phyloP scores from a whole-genome alignment of 441 rosid genomes.

The Erodium moschatum region DNA sequence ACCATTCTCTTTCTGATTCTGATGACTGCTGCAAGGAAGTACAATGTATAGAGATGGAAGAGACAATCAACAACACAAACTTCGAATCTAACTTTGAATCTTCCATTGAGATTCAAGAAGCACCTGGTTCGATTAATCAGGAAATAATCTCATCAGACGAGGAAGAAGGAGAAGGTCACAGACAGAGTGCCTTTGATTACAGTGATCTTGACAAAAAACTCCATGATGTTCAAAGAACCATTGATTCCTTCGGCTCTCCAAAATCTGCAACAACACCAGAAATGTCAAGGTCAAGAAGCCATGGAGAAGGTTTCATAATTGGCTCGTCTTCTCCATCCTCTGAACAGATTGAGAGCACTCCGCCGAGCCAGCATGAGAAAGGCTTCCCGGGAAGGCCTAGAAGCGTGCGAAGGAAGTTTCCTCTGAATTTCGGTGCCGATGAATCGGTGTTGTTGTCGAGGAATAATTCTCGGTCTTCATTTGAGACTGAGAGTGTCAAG shows the following conservation, averaged over 20 bases:
- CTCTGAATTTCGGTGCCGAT: constrained; percentile 28
- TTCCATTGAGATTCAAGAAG: constrained; percentile 27
- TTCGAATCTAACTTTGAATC: constrained; percentile 20
- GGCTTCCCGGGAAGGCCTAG: constrained; percentile 34
- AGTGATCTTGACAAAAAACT: not conserved
- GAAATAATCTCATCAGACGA: constrained; percentile 20
- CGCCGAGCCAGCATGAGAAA: constrained; percentile 35
- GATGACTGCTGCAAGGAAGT: constrained; percentile 46
- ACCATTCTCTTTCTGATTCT: not conserved
- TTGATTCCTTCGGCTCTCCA: constrained; percentile 14
- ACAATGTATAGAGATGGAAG: constrained; percentile 44
- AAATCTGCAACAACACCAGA: constrained; percentile 30
- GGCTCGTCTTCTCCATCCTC: constrained; percentile 20
- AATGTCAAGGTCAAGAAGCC: constrained; percentile 22
- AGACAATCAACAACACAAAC: constrained; percentile 22
- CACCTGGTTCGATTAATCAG: constrained; percentile 23
- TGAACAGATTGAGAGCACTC: constrained; percentile 25
- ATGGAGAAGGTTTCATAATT: constrained; percentile 11
- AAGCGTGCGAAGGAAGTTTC: constrained; percentile 25
- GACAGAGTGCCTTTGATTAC: not conserved
- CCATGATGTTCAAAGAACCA: constrained; percentile 9
- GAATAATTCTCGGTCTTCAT: constrained; percentile 38
- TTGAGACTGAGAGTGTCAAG: constrained; percentile 47
- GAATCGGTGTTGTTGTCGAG: constrained; percentile 9
- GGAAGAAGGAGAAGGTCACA: not conserved